Evolutionary conservation across 139 green algal genomes (phyloP).

Genomic region (Chlamydomonas incerta): DNA sequence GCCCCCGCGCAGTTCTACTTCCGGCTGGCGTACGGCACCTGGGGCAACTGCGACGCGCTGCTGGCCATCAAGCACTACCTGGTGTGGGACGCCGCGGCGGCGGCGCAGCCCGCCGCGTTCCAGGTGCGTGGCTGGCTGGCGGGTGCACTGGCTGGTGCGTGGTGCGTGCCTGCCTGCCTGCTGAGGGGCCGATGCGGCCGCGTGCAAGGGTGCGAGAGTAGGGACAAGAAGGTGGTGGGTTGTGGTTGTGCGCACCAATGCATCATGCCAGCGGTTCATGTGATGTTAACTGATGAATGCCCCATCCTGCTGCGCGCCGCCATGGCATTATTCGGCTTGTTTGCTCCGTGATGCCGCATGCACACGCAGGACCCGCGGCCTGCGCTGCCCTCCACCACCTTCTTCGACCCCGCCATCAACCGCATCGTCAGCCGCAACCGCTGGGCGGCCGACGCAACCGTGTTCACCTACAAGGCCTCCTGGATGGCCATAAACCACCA

Average conservation of each 20-base stretch:
- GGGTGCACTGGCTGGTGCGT: too few relatives aligned
- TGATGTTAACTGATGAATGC: too few relatives aligned
- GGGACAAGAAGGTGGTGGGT: too few relatives aligned
- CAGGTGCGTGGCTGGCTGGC: neutral
- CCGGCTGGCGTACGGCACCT: neutral
- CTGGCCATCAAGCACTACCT: slow-evolving; percentile 28
- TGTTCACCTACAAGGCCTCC: slow-evolving; percentile 21
- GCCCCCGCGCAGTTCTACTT: slow-evolving; percentile 8
- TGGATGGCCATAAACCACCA: slow-evolving; percentile 22
- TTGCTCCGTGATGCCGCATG: too few relatives aligned
- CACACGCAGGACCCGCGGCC: neutral
- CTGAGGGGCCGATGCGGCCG: too few relatives aligned
- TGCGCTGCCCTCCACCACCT: neutral
- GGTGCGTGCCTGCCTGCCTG: too few relatives aligned
- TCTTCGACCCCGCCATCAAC: neutral
- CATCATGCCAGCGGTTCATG: too few relatives aligned
- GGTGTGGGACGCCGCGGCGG: neutral
- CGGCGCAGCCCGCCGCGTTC: neutral
- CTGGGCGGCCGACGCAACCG: neutral
- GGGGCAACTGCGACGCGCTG: slow-evolving; percentile 27
- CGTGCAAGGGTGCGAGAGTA: too few relatives aligned
- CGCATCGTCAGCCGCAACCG: neutral
- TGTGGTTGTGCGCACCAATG: too few relatives aligned
- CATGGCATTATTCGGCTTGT: too few relatives aligned
- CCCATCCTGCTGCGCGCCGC: too few relatives aligned